Evolutionary conservation across 1,284 basidiomycete species (phyloP).

Genomic region (Microbotryum intermedium): DNA sequence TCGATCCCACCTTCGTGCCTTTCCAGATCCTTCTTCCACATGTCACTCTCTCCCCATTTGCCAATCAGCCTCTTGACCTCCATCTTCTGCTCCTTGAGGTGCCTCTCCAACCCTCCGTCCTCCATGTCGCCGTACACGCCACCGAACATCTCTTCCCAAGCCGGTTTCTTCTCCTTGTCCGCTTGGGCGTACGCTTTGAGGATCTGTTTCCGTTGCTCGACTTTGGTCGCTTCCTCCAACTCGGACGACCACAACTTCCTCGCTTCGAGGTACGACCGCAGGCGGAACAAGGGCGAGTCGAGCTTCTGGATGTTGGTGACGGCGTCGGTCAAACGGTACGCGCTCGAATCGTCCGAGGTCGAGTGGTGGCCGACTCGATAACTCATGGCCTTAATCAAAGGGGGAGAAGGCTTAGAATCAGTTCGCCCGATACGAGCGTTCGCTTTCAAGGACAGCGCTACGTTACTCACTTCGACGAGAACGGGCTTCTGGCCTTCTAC

Average conservation of each 20-base stretch:
- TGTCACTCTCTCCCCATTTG: conserved; percentile 75
- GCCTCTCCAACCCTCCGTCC: conserved; percentile 15
- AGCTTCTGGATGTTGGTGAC: conserved; percentile 77
- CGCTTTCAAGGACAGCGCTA: background rate
- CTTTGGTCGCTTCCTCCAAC: conserved; percentile 64
- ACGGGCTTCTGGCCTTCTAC: conserved; percentile 72
- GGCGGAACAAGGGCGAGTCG: conserved; percentile 62
- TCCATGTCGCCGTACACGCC: conserved; percentile 55
- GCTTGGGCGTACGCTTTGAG: conserved; percentile 68
- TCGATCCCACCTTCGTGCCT: conserved; percentile 71
- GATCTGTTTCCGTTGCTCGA: conserved; percentile 61
- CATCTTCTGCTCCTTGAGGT: conserved; percentile 68
- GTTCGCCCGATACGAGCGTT: background rate
- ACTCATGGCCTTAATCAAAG: conserved; percentile 61
- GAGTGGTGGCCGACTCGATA: conserved; percentile 94
- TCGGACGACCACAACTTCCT: conserved; percentile 70
- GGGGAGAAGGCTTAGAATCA: background rate
- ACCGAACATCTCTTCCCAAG: conserved; percentile 70
- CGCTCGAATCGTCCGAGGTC: conserved; percentile 87
- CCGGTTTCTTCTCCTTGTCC: conserved; percentile 60
- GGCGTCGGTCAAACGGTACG: conserved; percentile 73
- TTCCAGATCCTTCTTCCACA: conserved; percentile 70
- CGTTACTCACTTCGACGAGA: conserved; percentile 50
- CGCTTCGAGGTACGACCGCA: conserved; percentile 71
- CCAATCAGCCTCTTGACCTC: conserved; percentile 64